phyloP scores from a whole-genome alignment of 805 yeast species.

The Kuraishia piskuri region DNA sequence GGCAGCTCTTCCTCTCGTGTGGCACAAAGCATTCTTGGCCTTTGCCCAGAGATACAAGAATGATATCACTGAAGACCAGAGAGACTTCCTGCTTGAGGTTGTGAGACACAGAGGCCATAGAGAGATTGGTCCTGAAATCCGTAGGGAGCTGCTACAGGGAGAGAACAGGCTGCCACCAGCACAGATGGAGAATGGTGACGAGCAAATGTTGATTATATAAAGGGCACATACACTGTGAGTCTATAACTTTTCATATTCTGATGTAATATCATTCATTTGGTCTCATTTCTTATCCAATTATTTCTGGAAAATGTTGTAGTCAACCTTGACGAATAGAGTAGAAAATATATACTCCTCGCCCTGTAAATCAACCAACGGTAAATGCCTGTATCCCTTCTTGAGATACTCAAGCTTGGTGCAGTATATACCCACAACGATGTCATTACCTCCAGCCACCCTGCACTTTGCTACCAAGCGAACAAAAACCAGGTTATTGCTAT shows the following conservation, averaged over 20 bases:
- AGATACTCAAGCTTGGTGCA: conserved; percentile 56
- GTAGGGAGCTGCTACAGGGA: conserved; percentile 90
- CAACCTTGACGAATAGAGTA: conserved; percentile 34
- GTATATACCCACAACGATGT: conserved; percentile 41
- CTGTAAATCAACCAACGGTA: conserved; percentile 64
- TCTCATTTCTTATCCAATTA: too few relatives aligned
- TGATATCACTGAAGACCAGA: conserved; percentile 97
- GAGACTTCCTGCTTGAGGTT: conserved; percentile 88
- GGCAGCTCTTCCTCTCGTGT: conserved; percentile 81
- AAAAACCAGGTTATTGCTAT: conserved; percentile 42
- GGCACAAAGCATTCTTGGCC: conserved; percentile 94
- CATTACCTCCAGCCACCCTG: conserved; percentile 6
- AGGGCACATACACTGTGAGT: not conserved
- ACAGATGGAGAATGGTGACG: conserved; percentile 9
- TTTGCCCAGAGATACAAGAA: conserved; percentile 96
- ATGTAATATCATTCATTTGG: too few relatives aligned
- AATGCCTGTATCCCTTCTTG: conserved; percentile 73
- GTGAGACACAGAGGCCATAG: conserved; percentile 84
- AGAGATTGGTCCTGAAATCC: conserved; percentile 86
- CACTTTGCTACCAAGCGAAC: conserved; percentile 41
- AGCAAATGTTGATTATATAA: not conserved
- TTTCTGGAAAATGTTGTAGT: not conserved
- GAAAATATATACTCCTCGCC: conserved; percentile 68
- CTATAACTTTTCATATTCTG: not conserved
- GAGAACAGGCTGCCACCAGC: conserved; percentile 16